Evolutionary conservation across 1,139 yeast genomes (phyloP).

Genomic region (Protomyces macrosporus): DNA sequence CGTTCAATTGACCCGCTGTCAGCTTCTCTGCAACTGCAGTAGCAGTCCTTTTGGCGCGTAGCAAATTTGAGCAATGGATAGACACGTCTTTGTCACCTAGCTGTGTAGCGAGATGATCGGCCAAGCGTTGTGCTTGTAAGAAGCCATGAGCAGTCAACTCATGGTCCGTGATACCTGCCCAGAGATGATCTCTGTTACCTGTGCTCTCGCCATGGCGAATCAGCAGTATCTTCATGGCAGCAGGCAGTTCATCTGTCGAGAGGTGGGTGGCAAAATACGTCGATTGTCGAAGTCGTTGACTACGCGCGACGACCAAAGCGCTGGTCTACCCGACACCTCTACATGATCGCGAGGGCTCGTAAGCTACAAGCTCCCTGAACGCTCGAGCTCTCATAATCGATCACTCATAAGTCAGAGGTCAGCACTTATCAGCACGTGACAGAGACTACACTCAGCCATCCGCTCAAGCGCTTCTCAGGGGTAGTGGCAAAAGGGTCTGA

Average conservation of each 20-base stretch:
- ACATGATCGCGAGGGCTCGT: no score
- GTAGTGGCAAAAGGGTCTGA: no score
- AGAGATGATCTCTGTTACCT: constrained; percentile 22
- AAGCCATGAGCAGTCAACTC: constrained; percentile 21
- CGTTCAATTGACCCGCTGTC: neutral
- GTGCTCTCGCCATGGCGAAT: constrained; percentile 22
- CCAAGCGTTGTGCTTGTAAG: constrained; percentile 8
- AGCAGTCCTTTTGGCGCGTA: constrained; percentile 13
- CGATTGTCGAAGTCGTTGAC: neutral
- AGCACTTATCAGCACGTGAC: no score
- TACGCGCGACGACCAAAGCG: neutral
- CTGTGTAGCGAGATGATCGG: neutral
- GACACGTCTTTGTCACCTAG: neutral
- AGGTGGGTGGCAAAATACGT: neutral
- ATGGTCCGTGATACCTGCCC: constrained; percentile 24
- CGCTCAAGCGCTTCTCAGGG: no score
- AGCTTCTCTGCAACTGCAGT: neutral
- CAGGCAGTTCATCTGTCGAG: neutral
- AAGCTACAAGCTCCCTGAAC: no score
- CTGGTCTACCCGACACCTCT: no score
- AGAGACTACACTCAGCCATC: no score
- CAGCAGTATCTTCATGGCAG: constrained; percentile 7
- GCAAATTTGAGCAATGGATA: constrained; percentile 1
- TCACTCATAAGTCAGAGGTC: no score
- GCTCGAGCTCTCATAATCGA: no score